Evolutionary conservation across 176 grass and related monocot genomes (phyloP).

Genomic region (Paspalum vaginatum): DNA sequence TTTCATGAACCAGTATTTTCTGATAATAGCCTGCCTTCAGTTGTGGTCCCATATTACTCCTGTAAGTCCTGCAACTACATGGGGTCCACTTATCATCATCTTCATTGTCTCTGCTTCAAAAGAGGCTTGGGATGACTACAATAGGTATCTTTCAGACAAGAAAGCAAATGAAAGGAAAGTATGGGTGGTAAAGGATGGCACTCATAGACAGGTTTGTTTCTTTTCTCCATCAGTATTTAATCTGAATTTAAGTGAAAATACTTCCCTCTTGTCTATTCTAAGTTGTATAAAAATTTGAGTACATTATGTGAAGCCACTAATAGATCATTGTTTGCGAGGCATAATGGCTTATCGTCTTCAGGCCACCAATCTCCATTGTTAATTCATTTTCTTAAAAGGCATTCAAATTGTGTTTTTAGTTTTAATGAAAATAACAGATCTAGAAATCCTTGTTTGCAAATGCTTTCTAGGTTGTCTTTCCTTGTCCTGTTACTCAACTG

Average conservation of each 20-base stretch:
- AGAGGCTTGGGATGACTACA: constrained; percentile 98
- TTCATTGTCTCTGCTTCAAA: constrained; percentile 94
- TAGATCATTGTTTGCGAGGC: constrained; percentile 8
- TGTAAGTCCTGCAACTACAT: constrained; percentile 86
- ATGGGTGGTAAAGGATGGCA: constrained; percentile 70
- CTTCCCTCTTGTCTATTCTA: not conserved
- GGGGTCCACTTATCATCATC: constrained; percentile 90
- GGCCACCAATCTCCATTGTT: not conserved
- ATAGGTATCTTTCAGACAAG: constrained; percentile 95
- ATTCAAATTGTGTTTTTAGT: not conserved
- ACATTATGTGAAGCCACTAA: constrained; percentile 13
- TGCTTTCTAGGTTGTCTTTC: not conserved
- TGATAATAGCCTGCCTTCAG: constrained; percentile 91
- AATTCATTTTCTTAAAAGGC: constrained; percentile 13
- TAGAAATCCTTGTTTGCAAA: not conserved
- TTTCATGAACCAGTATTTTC: constrained; percentile 97
- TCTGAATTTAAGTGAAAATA: constrained; percentile 11
- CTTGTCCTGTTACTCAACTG: not conserved
- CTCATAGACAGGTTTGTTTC: constrained; percentile 65
- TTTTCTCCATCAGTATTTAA: not conserved
- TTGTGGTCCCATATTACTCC: constrained; percentile 86
- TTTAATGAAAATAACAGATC: not conserved
- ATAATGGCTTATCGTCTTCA: constrained; percentile 9
- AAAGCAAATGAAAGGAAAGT: constrained; percentile 86
- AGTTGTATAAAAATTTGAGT: no score